A percentile compares a stretch with the other conserved stretches of the same genome.
Conservation (phyloP, 345 rosid genomes). For the Angophora floribunda region DNA sequence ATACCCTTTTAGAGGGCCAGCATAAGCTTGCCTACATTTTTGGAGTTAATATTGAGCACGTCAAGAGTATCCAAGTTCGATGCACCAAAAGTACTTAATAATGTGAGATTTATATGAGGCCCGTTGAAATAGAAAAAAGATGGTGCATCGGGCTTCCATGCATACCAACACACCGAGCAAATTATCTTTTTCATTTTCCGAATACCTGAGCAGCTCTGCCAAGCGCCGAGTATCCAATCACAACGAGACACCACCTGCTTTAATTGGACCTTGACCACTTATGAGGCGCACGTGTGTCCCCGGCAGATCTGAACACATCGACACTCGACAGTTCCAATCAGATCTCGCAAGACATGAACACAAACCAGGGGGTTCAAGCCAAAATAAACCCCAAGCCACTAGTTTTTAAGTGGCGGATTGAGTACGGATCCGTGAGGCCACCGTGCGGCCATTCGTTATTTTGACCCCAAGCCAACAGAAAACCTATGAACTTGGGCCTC, state of each 20-base stretch:
- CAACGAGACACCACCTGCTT: neutral
- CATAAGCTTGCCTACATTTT: neutral
- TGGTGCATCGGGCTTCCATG: neutral
- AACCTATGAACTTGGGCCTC: neutral
- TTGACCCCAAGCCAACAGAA: neutral
- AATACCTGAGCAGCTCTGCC: neutral
- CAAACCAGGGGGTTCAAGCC: neutral
- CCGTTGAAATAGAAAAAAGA: too few species aligned
- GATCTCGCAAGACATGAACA: neutral
- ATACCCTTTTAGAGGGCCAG: neutral
- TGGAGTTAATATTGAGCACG: neutral
- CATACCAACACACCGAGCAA: neutral
- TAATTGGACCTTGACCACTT: neutral
- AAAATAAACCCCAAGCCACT: neutral
- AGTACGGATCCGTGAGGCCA: slow-evolving; percentile 1
- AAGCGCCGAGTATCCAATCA: neutral
- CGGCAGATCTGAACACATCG: neutral
- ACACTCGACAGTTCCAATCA: neutral
- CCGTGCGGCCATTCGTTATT: slow-evolving; percentile 1
- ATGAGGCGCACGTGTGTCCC: neutral
- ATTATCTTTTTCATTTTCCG: neutral
- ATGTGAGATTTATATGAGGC: neutral
- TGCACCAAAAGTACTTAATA: neutral
- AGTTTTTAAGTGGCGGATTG: neutral
- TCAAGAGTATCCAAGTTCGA: neutral